Percentiles rank a stretch among this genome's conserved stretches.
phyloP scores from a whole-genome alignment of 306 rosid genomes.

The Cyclanthera cordifolia region DNA sequence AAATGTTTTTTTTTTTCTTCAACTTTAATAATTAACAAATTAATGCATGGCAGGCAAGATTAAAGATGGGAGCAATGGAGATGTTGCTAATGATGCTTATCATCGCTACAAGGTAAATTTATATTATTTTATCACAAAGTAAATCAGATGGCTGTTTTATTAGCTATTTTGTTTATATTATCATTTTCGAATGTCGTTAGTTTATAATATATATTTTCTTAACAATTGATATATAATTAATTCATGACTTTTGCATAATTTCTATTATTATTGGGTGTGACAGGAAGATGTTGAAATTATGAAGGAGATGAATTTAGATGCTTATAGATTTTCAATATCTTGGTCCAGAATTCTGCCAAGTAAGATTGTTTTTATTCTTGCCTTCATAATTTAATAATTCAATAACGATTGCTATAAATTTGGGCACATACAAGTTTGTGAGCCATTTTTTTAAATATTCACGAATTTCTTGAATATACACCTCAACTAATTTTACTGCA shows the following conservation, averaged over 20 bases:
- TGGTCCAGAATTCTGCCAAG: constrained; percentile 49
- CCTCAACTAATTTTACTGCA: too few species aligned
- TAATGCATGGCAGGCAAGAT: constrained; percentile 22
- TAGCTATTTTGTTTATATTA: neutral
- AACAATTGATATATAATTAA: neutral
- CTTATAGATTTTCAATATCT: constrained; percentile 42
- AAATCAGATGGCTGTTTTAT: neutral
- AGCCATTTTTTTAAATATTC: too few species aligned
- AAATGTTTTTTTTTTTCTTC: too few species aligned
- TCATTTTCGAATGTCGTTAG: neutral
- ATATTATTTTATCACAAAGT: neutral
- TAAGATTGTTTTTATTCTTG: too few species aligned
- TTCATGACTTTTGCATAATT: neutral
- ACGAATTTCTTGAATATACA: too few species aligned
- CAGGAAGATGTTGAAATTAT: constrained; percentile 37
- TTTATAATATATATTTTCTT: neutral
- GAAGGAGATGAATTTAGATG: constrained; percentile 32
- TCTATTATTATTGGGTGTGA: too few species aligned
- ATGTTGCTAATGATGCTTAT: constrained; percentile 29
- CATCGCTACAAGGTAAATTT: constrained; percentile 28
- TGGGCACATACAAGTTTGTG: too few species aligned
- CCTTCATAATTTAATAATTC: too few species aligned
- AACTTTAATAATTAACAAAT: neutral
- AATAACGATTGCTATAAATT: too few species aligned
- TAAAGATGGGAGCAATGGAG: constrained; percentile 27